A percentile compares a stretch with the other conserved stretches of the same genome.
These are phyloP conservation scores for Talaromyces adpressus DNA, from an alignment of 495 filamentous ascomycete genomes.

Conservation along the genomic window DNA sequence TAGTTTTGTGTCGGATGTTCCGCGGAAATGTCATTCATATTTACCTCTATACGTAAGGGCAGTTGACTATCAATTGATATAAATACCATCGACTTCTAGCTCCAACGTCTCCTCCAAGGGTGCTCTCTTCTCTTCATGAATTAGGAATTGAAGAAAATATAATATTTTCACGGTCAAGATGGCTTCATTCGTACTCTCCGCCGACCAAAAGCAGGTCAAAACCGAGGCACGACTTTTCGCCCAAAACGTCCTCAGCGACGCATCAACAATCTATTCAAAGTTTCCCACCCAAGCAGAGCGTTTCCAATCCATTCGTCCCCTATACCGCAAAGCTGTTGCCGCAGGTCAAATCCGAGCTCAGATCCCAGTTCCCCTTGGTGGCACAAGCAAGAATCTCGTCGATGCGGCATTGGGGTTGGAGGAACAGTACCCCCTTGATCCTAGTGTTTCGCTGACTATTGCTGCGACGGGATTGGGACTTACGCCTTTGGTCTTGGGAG, in stretches of 20 bases:
- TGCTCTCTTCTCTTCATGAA: not conserved
- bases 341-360: slow-evolving; percentile 43
- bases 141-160: not conserved
- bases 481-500: slow-evolving; percentile 37
- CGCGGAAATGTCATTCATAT: not conserved
- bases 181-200: not conserved
- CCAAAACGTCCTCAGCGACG: not conserved
- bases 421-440: slow-evolving; percentile 45
- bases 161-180: not conserved
- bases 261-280: not conserved
- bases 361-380: slow-evolving; percentile 35
- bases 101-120: not conserved
- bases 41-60: not conserved
- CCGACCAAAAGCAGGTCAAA: not conserved
- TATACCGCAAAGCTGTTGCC: slow-evolving; percentile 32
- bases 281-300: slow-evolving; percentile 14
- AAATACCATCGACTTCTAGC: not conserved
- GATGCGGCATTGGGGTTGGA: slow-evolving; percentile 46
- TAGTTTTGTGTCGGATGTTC: not conserved
- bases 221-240: not conserved
- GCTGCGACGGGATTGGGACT: slow-evolving; percentile 45
- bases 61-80: not conserved
- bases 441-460: slow-evolving; percentile 39
- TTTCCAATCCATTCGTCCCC: slow-evolving; percentile 39
- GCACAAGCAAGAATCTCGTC: slow-evolving; percentile 31